These are phyloP conservation scores for Gaillardinia entomophila DNA, from an alignment of 805 yeast species.

Conservation along the genomic window DNA sequence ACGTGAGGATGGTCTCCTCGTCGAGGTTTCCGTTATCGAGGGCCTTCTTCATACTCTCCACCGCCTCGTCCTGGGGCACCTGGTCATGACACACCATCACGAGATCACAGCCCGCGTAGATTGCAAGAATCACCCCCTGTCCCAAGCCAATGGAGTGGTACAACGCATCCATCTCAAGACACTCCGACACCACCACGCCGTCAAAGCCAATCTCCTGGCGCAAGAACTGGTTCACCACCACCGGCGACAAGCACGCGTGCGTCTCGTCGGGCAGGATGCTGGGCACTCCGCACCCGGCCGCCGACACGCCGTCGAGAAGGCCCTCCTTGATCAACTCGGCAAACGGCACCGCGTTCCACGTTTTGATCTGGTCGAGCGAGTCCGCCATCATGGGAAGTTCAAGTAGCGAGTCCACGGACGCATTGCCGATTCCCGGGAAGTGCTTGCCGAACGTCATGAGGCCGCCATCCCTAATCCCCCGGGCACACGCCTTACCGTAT, in stretches of 20 bases:
- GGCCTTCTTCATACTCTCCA: conserved; percentile 36
- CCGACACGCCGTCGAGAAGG: conserved; percentile 49
- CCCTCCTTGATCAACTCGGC: conserved; percentile 39
- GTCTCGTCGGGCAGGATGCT: conserved; percentile 53
- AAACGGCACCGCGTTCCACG: conserved; percentile 48
- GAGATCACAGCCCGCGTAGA: conserved; percentile 61
- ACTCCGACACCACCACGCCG: conserved; percentile 55
- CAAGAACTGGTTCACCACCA: conserved; percentile 44
- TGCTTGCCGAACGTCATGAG: conserved; percentile 54
- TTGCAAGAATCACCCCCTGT: conserved; percentile 59
- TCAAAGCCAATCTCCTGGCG: conserved; percentile 47
- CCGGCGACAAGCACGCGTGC: conserved; percentile 57
- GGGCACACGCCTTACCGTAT: conserved; percentile 47
- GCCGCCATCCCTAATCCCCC: conserved; percentile 51
- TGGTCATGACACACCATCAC: conserved; percentile 57
- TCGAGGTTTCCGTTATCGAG: conserved; percentile 37
- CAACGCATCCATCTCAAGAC: conserved; percentile 58
- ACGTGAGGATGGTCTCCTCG: conserved; percentile 32
- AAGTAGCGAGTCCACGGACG: conserved; percentile 49
- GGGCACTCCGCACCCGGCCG: conserved; percentile 64
- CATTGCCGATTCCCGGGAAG: conserved; percentile 63
- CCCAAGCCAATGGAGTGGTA: conserved; percentile 60
- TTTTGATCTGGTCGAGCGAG: conserved; percentile 45
- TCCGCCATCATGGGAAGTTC: conserved; percentile 58
- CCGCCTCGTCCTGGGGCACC: conserved; percentile 51